phyloP scores from a whole-genome alignment of 106 monocot species.

The Allium fistulosum region DNA sequence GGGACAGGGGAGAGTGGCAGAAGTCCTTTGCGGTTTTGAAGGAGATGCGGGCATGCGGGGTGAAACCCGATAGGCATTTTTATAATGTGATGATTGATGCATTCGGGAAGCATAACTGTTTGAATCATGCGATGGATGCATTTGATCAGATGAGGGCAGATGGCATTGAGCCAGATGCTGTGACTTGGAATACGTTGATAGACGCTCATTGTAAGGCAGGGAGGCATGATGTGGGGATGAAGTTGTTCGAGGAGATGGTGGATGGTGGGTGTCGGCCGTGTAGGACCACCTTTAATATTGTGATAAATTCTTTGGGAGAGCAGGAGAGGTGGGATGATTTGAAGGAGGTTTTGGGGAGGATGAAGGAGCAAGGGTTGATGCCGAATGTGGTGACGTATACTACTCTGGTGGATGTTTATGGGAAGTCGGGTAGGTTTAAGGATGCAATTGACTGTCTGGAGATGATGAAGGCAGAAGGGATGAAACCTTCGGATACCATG shows the following conservation, averaged over 20 bases:
- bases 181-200: conserved; percentile 91
- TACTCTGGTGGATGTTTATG: conserved; percentile 89
- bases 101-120: conserved; percentile 80
- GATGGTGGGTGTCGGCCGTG: conserved; percentile 41
- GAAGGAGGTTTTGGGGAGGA: conserved; percentile 36
- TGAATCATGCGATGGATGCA: conserved; percentile 78
- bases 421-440: conserved; percentile 78
- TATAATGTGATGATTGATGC: conserved; percentile 96
- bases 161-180: conserved; percentile 66
- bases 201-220: conserved; percentile 72
- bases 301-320: conserved; percentile 78
- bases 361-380: conserved; percentile 62
- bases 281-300: conserved; percentile 79
- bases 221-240: conserved; percentile 47
- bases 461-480: conserved; percentile 60
- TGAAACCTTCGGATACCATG: conserved; percentile 77
- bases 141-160: conserved; percentile 68
- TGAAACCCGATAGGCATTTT: conserved; percentile 79
- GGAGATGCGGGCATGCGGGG: conserved; percentile 71
- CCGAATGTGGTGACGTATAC: conserved; percentile 89
- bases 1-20: conserved; percentile 93
- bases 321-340: conserved; percentile 70
- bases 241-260: conserved; percentile 77
- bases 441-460: conserved; percentile 79
- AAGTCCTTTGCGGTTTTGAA: conserved; percentile 68